phyloP scores from a whole-genome alignment of 2,329 filamentous ascomycete genomes.

The Didymella sp. region DNA sequence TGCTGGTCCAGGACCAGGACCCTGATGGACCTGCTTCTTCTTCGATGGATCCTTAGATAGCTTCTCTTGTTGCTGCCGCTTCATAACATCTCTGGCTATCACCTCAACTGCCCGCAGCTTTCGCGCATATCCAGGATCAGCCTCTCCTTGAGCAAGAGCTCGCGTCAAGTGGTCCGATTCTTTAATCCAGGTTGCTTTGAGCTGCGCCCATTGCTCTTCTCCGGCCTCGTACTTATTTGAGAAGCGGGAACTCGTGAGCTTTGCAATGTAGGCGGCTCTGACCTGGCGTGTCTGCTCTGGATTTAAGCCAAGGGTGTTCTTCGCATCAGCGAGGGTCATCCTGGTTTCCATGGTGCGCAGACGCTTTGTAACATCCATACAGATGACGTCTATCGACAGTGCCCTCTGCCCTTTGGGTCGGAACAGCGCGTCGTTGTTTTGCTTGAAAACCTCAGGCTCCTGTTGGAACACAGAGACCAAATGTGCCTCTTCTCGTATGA shows the following conservation, averaged over 20 bases:
- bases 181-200: conserved; percentile 73
- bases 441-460: conserved; percentile 59
- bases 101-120: conserved; percentile 73
- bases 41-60: conserved; percentile 61
- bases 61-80: conserved; percentile 73
- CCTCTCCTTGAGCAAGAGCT: conserved; percentile 60
- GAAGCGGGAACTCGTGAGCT: conserved; percentile 70
- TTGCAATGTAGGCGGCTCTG: conserved; percentile 69
- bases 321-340: conserved; percentile 78
- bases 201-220: conserved; percentile 71
- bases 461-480: conserved; percentile 68
- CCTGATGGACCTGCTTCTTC: conserved; percentile 50
- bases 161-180: conserved; percentile 63
- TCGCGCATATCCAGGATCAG: conserved; percentile 60
- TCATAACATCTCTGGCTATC: conserved; percentile 78
- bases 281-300: conserved; percentile 71
- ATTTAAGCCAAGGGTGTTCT: conserved; percentile 73
- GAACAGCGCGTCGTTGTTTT: conserved; percentile 42
- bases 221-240: conserved; percentile 77
- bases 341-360: conserved; percentile 70
- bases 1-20: conserved; percentile 54
- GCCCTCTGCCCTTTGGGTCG: conserved; percentile 62
- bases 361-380: conserved; percentile 81
- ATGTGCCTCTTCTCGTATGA: conserved; percentile 70
- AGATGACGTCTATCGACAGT: conserved; percentile 78